Evolutionary conservation across 805 yeast species (phyloP).

Genomic region (Metschnikowia gelsemii): DNA sequence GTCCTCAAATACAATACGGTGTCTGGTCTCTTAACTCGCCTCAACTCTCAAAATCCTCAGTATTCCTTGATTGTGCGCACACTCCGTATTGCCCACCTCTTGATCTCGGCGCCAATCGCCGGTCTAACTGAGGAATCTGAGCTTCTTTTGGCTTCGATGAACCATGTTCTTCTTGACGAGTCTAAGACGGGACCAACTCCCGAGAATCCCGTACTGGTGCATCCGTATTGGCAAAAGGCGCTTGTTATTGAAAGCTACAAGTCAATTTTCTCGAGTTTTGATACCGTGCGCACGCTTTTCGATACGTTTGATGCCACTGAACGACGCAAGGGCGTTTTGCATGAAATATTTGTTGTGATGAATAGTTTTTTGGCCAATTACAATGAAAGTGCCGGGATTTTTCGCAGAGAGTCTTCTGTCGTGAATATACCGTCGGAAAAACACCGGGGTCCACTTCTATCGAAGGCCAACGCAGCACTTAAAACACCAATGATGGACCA

Average conservation of each 20-base stretch:
- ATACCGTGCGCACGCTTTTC: constrained; percentile 52
- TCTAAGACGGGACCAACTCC: too few relatives aligned
- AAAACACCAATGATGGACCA: constrained; percentile 66
- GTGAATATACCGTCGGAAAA: too few relatives aligned
- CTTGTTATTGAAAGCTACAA: constrained; percentile 72
- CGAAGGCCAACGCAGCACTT: constrained; percentile 43
- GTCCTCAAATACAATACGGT: constrained; percentile 66
- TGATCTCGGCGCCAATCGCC: constrained; percentile 56
- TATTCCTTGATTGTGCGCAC: constrained; percentile 76
- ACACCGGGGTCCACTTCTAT: constrained; percentile 28
- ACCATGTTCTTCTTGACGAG: constrained; percentile 64
- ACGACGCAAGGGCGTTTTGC: constrained; percentile 59
- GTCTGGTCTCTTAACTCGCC: constrained; percentile 70
- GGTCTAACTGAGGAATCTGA: constrained; percentile 75
- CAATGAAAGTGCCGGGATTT: too few relatives aligned
- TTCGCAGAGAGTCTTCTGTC: too few relatives aligned
- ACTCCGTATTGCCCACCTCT: constrained; percentile 63
- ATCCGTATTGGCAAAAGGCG: constrained; percentile 63
- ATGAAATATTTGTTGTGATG: constrained; percentile 47
- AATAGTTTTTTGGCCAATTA: constrained; percentile 27
- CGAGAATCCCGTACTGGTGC: not conserved
- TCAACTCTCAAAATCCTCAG: constrained; percentile 50
- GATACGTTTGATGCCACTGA: constrained; percentile 55
- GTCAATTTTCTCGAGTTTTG: constrained; percentile 56
- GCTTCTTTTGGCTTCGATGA: constrained; percentile 71